These are phyloP conservation scores for Lactuca sativa DNA, from an alignment of 129 eudicot species.

Conservation along the genomic window DNA sequence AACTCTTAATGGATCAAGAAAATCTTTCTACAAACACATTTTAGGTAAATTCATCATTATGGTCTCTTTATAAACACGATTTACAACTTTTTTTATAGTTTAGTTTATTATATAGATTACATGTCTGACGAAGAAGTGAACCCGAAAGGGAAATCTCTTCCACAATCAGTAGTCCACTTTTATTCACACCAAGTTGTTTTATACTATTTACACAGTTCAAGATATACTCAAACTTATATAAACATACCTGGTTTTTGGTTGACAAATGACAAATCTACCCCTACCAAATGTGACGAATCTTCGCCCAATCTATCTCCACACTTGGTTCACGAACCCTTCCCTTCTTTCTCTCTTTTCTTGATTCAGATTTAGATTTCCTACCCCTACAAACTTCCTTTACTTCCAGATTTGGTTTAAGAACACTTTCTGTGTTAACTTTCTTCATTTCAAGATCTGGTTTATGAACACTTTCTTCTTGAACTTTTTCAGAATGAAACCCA, in stretches of 20 bases:
- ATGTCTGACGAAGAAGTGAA: constrained; percentile 41
- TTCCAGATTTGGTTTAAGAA: constrained; percentile 7
- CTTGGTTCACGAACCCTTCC: neutral
- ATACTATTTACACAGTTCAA: neutral
- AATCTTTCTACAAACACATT: constrained; percentile 1
- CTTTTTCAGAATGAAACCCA: constrained; percentile 1
- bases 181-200: neutral
- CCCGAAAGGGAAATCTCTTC: constrained; percentile 52
- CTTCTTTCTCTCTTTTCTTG: constrained; percentile 1
- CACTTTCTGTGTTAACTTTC: neutral
- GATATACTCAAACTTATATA: neutral
- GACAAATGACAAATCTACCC: neutral
- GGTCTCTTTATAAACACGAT: constrained; percentile 97
- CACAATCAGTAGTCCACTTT: constrained; percentile 25
- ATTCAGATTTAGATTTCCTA: neutral
- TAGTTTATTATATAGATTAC: constrained; percentile 78
- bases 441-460: constrained; percentile 5
- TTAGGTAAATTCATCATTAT: constrained; percentile 60
- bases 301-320: constrained; percentile 24
- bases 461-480: neutral
- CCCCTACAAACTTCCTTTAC: neutral
- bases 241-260: neutral
- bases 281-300: constrained; percentile 30
- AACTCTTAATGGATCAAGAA: no score
- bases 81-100: constrained; percentile 84